A percentile compares a stretch with the other conserved stretches of the same genome.
Evolutionary conservation across 225 moss, liverwort and hornwort species (phyloP).

Genomic region (Straminergon stramineum): DNA sequence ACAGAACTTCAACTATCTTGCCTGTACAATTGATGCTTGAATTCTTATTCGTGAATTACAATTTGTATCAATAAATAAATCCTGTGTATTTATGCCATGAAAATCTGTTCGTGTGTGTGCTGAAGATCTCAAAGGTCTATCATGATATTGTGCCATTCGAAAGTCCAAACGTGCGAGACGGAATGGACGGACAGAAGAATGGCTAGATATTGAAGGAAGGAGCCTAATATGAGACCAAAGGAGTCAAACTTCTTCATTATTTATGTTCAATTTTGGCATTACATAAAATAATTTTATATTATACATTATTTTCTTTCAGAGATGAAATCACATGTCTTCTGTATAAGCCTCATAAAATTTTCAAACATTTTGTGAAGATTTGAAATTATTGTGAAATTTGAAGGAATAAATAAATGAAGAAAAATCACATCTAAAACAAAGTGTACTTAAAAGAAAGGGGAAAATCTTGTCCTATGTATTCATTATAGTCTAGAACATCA

Average conservation of each 20-base stretch:
- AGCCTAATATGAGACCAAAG: neutral
- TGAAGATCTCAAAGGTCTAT: neutral
- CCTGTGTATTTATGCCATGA: neutral
- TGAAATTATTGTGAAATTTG: fast-evolving
- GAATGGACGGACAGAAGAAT: neutral
- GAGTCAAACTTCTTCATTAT: neutral
- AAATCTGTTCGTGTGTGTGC: neutral
- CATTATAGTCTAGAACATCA: neutral
- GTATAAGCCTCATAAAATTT: neutral
- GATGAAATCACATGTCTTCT: neutral
- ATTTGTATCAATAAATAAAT: neutral
- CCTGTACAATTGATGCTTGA: neutral
- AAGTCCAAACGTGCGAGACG: neutral
- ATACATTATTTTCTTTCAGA: neutral
- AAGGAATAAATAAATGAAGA: neutral
- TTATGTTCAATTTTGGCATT: neutral
- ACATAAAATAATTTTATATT: neutral
- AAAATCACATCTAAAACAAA: too few species aligned
- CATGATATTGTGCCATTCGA: neutral
- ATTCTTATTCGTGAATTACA: too few species aligned
- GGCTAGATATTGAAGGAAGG: neutral
- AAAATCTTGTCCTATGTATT: neutral
- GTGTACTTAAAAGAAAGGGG: neutral
- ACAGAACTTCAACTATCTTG: neutral
- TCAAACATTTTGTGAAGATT: neutral